These are phyloP conservation scores for Aurinia saxatilis DNA, from an alignment of 345 rosid species.

Conservation along the genomic window DNA sequence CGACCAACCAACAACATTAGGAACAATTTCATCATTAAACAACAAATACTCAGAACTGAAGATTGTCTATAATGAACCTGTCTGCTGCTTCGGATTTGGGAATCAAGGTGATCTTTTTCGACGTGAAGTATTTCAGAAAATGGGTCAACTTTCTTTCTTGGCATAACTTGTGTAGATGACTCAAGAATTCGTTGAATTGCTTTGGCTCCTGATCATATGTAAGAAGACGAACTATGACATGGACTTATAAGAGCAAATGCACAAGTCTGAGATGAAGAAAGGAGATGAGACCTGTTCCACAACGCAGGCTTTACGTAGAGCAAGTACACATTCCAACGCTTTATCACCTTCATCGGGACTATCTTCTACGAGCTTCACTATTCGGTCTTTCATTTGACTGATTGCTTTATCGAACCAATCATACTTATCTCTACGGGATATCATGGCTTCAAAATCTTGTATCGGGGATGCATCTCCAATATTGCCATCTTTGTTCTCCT, in stretches of 20 bases:
- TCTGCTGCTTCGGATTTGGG: conserved; percentile 76
- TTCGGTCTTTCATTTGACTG: conserved; percentile 47
- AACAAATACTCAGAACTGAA: background rate
- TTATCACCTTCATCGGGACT: conserved; percentile 32
- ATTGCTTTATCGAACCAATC: conserved; percentile 66
- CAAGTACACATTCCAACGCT: conserved; percentile 54
- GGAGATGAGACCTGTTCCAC: conserved; percentile 60
- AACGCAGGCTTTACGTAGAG: conserved; percentile 83
- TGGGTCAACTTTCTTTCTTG: conserved; percentile 27
- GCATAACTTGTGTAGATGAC: conserved; percentile 33
- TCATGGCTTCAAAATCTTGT: conserved; percentile 78
- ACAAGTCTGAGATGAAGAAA: background rate
- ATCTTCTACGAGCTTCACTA: conserved; percentile 41
- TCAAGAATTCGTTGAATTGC: conserved; percentile 61
- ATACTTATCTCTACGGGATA: conserved; percentile 68
- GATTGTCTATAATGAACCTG: conserved; percentile 41
- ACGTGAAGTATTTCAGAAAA: conserved; percentile 43
- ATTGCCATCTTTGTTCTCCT: conserved; percentile 31
- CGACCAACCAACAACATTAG: background rate
- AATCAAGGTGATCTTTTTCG: conserved; percentile 48
- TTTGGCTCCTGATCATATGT: conserved; percentile 61
- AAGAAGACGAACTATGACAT: background rate
- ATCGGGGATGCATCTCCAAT: conserved; percentile 61
- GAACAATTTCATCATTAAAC: background rate
- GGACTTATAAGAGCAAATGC: background rate